Conservation (phyloP, 2,329 filamentous ascomycete species). For the Penicillium carneum region DNA sequence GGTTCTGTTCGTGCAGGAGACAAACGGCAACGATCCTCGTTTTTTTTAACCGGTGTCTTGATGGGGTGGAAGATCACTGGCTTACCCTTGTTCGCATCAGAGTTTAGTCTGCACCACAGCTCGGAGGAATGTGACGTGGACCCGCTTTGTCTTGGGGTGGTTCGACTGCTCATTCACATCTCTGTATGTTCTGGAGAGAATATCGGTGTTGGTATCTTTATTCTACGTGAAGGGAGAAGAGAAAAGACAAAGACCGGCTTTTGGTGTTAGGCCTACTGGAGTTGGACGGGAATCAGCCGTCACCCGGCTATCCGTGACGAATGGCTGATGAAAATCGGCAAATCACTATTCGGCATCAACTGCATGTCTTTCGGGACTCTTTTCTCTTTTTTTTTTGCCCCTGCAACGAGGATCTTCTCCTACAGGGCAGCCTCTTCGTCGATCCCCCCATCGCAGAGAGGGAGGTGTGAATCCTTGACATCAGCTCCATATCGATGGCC, state of each 20-base stretch:
- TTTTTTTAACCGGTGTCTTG: not conserved
- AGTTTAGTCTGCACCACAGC: not conserved
- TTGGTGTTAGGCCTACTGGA: not conserved
- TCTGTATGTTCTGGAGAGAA: not conserved
- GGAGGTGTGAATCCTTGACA: not conserved
- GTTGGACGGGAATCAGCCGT: not conserved
- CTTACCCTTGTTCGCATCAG: not conserved
- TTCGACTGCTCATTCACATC: not conserved
- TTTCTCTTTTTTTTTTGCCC: not conserved
- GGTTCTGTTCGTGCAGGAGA: not conserved
- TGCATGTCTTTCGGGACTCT: not conserved
- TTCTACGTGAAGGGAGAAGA: not conserved
- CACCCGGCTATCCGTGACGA: not conserved
- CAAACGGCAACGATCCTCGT: constrained; percentile 14
- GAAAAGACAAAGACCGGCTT: too few species aligned
- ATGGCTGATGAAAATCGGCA: not conserved
- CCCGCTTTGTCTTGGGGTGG: not conserved
- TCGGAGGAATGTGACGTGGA: constrained; percentile 20
- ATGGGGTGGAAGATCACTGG: not conserved
- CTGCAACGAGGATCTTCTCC: not conserved
- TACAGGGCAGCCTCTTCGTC: constrained; percentile 3
- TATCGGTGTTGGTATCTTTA: not conserved
- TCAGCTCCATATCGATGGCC: constrained; percentile 7
- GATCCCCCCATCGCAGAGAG: constrained; percentile 3
- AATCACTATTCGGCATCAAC: not conserved